These are phyloP conservation scores for Zygotorulaspora danielsina DNA, from an alignment of 805 yeast species.

Conservation along the genomic window DNA sequence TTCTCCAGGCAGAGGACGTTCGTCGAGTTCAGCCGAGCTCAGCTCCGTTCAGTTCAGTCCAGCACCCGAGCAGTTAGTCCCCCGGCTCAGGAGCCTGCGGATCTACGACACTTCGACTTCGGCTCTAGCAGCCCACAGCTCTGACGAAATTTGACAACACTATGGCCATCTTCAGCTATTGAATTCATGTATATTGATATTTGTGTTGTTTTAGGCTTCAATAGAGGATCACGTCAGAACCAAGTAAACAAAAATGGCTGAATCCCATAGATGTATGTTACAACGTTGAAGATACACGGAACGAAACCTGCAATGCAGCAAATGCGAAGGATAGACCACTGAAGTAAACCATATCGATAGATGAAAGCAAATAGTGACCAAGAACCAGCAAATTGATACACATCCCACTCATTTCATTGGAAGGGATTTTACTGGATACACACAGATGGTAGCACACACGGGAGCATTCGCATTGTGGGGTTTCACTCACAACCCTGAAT, in stretches of 20 bases:
- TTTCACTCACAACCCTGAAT: too few species aligned
- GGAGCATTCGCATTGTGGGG: too few species aligned
- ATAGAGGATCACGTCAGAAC: constrained; percentile 8
- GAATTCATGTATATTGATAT: neutral
- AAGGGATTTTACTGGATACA: too few species aligned
- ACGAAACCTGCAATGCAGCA: constrained; percentile 1
- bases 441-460: neutral
- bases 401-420: too few species aligned
- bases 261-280: constrained; percentile 94
- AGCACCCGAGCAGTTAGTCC: too few species aligned
- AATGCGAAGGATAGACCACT: neutral
- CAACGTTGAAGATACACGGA: constrained; percentile 3
- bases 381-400: too few species aligned
- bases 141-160: neutral
- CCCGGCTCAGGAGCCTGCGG: too few species aligned
- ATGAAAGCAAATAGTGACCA: neutral
- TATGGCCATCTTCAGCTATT: neutral
- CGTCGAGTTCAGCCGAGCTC: too few species aligned
- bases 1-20: too few species aligned
- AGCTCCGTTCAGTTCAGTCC: too few species aligned
- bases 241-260: constrained; percentile 63
- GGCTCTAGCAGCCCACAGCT: too few species aligned
- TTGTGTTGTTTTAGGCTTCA: neutral
- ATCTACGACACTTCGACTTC: too few species aligned
- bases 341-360: neutral